Percentiles rank a stretch among this genome's conserved stretches.
These are phyloP conservation scores for Zygoascus tannicola DNA, from an alignment of 805 yeast genomes.

Conservation along the genomic window DNA sequence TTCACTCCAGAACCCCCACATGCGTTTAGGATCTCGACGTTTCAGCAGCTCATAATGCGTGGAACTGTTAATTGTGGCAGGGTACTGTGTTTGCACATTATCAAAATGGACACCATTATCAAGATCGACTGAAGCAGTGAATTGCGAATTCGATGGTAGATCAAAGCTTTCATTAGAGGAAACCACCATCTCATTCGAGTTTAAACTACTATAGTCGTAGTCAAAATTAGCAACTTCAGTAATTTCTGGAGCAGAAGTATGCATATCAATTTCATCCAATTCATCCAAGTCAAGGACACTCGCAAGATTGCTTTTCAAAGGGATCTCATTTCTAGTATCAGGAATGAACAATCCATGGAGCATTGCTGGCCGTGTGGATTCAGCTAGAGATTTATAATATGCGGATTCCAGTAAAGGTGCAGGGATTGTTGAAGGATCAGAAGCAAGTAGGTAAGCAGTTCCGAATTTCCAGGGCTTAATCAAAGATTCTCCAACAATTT, in stretches of 20 bases:
- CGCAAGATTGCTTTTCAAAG: conserved; percentile 3
- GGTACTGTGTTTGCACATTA: neutral
- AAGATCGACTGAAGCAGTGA: neutral
- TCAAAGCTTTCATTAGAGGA: neutral
- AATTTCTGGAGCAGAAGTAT: neutral
- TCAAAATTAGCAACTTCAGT: neutral
- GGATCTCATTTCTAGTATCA: conserved; percentile 1
- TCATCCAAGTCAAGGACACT: neutral
- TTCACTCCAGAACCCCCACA: conserved; percentile 4
- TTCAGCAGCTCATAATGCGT: neutral
- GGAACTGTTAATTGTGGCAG: neutral
- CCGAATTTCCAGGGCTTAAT: conserved; percentile 58
- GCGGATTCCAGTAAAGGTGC: conserved; percentile 5
- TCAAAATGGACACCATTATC: neutral
- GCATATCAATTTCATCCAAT: neutral
- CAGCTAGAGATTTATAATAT: conserved; percentile 3
- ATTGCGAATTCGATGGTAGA: too few species aligned
- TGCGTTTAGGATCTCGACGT: neutral
- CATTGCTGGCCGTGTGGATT: neutral
- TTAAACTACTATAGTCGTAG: neutral
- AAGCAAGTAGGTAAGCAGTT: conserved; percentile 14
- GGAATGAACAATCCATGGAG: conserved; percentile 16
- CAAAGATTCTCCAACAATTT: conserved; percentile 47
- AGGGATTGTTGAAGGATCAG: neutral
- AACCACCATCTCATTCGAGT: neutral